Percentiles rank a stretch among this genome's conserved stretches.
Conservation (phyloP, 306 rosid species). For the Hippophae rhamnoides region DNA sequence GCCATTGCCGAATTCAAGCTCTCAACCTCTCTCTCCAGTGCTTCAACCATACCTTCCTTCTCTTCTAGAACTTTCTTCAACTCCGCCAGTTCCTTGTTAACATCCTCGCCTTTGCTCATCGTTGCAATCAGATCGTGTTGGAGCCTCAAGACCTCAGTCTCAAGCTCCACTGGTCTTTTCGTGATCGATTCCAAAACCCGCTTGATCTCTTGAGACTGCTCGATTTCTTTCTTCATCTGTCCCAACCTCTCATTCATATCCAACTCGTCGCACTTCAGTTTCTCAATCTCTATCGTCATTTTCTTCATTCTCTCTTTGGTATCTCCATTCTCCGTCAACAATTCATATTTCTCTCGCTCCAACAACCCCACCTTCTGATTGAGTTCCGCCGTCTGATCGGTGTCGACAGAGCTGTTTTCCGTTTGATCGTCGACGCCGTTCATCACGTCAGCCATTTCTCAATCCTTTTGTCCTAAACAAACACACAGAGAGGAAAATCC, state of each 20-base stretch:
- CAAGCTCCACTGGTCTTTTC: constrained; percentile 57
- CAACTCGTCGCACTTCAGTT: constrained; percentile 26
- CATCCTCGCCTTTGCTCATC: constrained; percentile 36
- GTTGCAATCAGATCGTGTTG: constrained; percentile 58
- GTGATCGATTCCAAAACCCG: constrained; percentile 42
- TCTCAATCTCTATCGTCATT: constrained; percentile 40
- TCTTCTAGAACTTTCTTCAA: constrained; percentile 42
- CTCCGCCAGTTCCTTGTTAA: constrained; percentile 27
- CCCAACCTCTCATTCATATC: constrained; percentile 38
- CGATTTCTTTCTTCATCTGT: constrained; percentile 42
- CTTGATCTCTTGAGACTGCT: constrained; percentile 24
- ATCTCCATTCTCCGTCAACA: constrained; percentile 33
- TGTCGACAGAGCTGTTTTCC: constrained; percentile 27
- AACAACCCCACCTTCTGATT: constrained; percentile 36
- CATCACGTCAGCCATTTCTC: constrained; percentile 52
- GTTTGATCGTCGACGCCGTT: constrained; percentile 38
- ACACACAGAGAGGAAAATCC: not conserved
- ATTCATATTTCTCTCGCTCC: constrained; percentile 44
- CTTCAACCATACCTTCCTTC: constrained; percentile 37
- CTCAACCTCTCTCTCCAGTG: constrained; percentile 49
- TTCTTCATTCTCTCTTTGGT: constrained; percentile 38
- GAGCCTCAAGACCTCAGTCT: constrained; percentile 65
- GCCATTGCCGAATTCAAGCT: constrained; percentile 38
- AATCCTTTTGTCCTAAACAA: constrained; percentile 16
- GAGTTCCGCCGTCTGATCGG: constrained; percentile 36